These are phyloP conservation scores for Pelargonium nanum DNA, from an alignment of 345 rosid species.

Conservation along the genomic window DNA sequence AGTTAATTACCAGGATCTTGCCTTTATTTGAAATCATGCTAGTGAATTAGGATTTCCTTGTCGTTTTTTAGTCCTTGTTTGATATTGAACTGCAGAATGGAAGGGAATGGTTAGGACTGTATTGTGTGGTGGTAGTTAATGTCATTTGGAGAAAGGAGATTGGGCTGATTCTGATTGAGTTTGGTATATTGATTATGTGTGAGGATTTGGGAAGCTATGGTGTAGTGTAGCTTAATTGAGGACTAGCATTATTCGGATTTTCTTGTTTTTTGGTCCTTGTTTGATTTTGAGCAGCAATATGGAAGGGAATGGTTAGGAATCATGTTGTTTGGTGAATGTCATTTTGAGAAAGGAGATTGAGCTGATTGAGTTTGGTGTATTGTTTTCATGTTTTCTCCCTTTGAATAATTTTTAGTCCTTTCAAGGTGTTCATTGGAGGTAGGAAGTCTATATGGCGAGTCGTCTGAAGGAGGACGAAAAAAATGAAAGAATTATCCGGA, in stretches of 20 bases:
- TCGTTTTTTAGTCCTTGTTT: too few relatives aligned
- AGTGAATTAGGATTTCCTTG: too few relatives aligned
- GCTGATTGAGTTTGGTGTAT: background rate
- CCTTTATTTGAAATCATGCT: too few relatives aligned
- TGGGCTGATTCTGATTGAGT: too few relatives aligned
- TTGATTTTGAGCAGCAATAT: background rate
- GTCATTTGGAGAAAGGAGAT: too few relatives aligned
- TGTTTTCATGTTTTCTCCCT: too few relatives aligned
- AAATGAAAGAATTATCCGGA: conserved; percentile 70
- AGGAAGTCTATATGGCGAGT: conserved; percentile 40
- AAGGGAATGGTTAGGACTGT: too few relatives aligned
- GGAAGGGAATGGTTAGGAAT: background rate
- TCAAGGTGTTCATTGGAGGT: background rate
- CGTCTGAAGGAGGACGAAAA: conserved; percentile 83
- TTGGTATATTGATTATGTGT: background rate
- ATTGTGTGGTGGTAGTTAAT: too few relatives aligned
- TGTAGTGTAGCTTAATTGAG: background rate
- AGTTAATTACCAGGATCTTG: too few relatives aligned
- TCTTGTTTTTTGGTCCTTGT: background rate
- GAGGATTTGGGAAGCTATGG: background rate
- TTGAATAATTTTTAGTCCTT: background rate
- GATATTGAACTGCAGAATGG: too few relatives aligned
- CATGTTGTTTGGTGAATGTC: too few relatives aligned
- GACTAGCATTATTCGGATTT: background rate
- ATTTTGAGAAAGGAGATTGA: too few relatives aligned